Evolutionary conservation across 2,329 filamentous ascomycete species (phyloP).

Genomic region (Botryotinia convoluta): DNA sequence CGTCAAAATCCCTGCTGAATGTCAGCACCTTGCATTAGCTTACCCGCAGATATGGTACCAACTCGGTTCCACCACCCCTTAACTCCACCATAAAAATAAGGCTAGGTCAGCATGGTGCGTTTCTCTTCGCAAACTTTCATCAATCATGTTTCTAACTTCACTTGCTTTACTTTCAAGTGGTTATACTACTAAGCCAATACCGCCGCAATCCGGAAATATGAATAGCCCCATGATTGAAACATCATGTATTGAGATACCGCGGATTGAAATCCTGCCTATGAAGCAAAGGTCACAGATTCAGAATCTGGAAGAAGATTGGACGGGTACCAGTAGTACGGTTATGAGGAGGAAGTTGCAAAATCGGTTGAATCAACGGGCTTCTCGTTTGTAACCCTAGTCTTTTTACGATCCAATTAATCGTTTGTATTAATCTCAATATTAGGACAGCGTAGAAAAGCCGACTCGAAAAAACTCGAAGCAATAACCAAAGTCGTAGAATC

Average conservation of each 20-base stretch:
- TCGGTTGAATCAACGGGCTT: slow-evolving; percentile 34
- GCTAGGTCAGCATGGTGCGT: not conserved
- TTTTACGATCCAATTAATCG: no score
- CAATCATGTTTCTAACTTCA: not conserved
- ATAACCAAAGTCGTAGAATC: not conserved
- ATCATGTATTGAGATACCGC: not conserved
- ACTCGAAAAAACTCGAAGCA: not conserved
- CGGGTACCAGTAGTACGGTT: slow-evolving; percentile 35
- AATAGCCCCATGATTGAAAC: not conserved
- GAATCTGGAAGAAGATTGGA: slow-evolving; percentile 38
- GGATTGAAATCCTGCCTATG: slow-evolving; percentile 26
- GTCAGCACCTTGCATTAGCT: slow-evolving; percentile 8
- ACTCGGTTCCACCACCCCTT: not conserved
- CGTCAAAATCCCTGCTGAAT: not conserved
- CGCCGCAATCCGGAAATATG: no score
- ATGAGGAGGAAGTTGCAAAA: slow-evolving; percentile 35
- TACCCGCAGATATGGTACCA: not conserved
- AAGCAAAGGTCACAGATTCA: slow-evolving; percentile 22
- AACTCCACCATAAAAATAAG: not conserved
- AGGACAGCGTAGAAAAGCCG: slow-evolving; percentile 11
- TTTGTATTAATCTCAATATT: not conserved
- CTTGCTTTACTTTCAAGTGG: not conserved
- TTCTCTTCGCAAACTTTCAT: not conserved
- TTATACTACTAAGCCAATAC: not conserved
- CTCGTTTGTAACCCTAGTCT: slow-evolving; percentile 27